Base-by-base conservation (phyloP, 495 filamentous ascomycete genomes). In the Neurospora discreta region DNA sequence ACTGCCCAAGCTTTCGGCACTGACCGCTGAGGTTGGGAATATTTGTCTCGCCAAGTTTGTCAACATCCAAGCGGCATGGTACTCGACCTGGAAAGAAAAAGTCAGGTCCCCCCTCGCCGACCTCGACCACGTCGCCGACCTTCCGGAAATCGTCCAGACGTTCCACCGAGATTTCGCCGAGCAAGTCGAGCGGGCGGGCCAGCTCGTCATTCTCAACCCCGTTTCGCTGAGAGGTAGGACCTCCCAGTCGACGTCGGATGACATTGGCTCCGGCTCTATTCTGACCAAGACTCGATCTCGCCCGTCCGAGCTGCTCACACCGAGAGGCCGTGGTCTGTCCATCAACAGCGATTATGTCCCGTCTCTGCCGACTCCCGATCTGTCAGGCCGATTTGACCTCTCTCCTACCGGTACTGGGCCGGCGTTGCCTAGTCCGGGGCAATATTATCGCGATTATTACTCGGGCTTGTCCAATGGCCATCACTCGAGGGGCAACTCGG, bases 31-130 rank as follows among this genome's bases (percentile, higher is more conserved):
- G 75, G 81, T 97, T 67, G 91, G 93, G 73, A 90, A 93, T 74
- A 89, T 90, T 0, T 93, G 92, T 73, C 81, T 97, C 40, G 87
- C 86, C 71, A 92, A 91, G 76, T 93, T 98, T 75, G 87, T 97
- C 69, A 84, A 90, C 71, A 88, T 97, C 44, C 94, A 98, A 73
- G 83, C 86, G 3, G 81, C 89, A 20, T 99, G 94, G 94, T 92
- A 88, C 74, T 83, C 84, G 38, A 88, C 91, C 16, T 91, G 93
- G 89, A 90, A 92, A 74, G 88, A 88, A 75, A 97, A 95, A 79
- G 83, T 99, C 46, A 88, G 87, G 69, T 84, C 88, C 46, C 86
- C 95, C 8, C 86, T 98, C 10, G 89, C 92, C 60, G 87, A 83
- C 52, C n/a, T 83, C 23, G 75, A 82, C 30, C 81, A 88, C 15